Evolutionary conservation across 2,329 filamentous ascomycete species (phyloP), one percentile per base, ranked within the genome.

Genomic region (Ophiocordyceps polyrhachis-furcata): DNA sequence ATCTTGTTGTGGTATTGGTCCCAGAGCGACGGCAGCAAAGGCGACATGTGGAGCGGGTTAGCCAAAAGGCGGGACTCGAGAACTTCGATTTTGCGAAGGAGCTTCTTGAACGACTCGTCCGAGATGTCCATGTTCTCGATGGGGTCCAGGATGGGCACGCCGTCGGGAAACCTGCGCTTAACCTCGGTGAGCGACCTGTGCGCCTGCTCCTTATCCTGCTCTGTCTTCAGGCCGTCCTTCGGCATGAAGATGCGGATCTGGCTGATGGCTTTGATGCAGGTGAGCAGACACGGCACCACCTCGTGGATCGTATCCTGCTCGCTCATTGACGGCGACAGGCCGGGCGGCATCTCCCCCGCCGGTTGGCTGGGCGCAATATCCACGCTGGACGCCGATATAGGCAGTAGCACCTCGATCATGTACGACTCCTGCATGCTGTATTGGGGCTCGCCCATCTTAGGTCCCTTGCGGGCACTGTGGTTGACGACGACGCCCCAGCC

Each of bases 111-210:
- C 0, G 78, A 79, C 1, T 94, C 87, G 55, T 96, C 91, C 4
- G 72, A 81, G 55, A 98, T 96, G 25, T 78, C 75, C 91, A 98
- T 96, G 57, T 95, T 88, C 61, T 96, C 88, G 37, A 98, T 81
- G 0, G 91, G 91, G 55, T 98, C 91, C 17, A 98, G 66, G 7
- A 88, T 71, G 3, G 91, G 82, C 46, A 98, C 68, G 3, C 91
- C 91, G 56, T 98, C 91, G 1, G 88, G 87, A 65, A 98, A 96
- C 23, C 91, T 80, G 52, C 78, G 78, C 62, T 83, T 75, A 15
- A 93, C 80, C 61, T 96, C 89, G 40, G 76, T 73, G 25, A 96
- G 63, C 1, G 70, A 73, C 51, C 83, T 83, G 46, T 80, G 76
- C 43, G 83, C 72, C 15, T 81, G 74, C 1, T 74, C 67, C 28